Base-by-base conservation (phyloP, 768 basidiomycete species). In the Clathrus columnatus region DNA sequence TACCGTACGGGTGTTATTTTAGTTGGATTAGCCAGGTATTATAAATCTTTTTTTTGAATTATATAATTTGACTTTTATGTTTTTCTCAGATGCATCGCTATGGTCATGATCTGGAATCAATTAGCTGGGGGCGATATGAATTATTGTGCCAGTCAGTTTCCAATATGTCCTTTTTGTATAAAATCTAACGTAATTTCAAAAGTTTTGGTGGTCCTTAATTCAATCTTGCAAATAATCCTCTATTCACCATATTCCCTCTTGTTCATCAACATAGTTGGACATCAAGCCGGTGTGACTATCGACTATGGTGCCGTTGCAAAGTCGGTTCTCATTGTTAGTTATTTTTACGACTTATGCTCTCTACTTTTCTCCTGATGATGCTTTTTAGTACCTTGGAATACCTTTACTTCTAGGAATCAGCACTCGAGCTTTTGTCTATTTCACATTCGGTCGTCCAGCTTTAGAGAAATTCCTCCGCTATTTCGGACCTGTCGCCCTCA, bases 101-200 rank as follows among this genome's bases (percentile, higher is more conserved):
- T 84, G 84, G 84, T 87, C 58, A 79, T 87, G 72, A 84, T 92
- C 44, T 91, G 88, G 89, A 87, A 85, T 61, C 75, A 80, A 50
- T 75, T 91, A 5, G 86, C 85, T 0, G 66, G 73, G 32, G 88
- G 89, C 4, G 80, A 91, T 61, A 60, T 62, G 20, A 76, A 90
- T 56, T 85, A 86, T 61, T 88, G 87, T 60, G 88, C 85, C 17
- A 82, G 50, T 51, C 16, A 51, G 50, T 42, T 20, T 11, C 11
- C 29, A 14, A 20, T 50, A 28, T 50, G n/a, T 2, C 7, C 18
- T 11, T 11, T 20, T 21, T 50, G 18, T 50, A 23, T 5, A 50
- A 50, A 26, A 3, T 24, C 11, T 50, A n/a, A 8, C 18, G 14
- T 24, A 24, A 4, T n/a, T 7, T 32, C 14, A 16, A 10, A 10